Evolutionary conservation across 164 flowering plant genomes (phyloP), one percentile per base, ranked within the genome.

Genomic region (Sextonia rubra): DNA sequence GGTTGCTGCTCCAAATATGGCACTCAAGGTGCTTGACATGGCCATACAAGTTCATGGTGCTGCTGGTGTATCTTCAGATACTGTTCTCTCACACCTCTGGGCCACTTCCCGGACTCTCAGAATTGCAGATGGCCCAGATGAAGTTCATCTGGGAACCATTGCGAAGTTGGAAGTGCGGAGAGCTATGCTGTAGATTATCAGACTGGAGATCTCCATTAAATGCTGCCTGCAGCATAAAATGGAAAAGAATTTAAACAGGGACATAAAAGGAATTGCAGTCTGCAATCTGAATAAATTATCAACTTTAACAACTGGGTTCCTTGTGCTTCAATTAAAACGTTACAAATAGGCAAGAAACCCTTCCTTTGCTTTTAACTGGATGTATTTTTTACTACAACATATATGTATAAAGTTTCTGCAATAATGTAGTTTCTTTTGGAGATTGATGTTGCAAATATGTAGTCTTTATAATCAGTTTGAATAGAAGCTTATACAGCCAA

Each of bases 81-180:
- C 95, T 18, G 97, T 88, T 66, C 83, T 96, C 24, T 69, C 97
- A 2, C 97, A 93, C 82, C 95, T 93, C 8, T 93, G 97, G 97
- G 95, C 97, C 12, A 75, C 89, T 0, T 86, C 99, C 23, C 85
- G 98, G 72, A 91, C 99, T 3, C 78, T 93, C 70, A 85, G 98
- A 81, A 93, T 95, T 30, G 99, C 98, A n/a, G 99, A 95, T 79
- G 98, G 97, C 48, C 99, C 99, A 2, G 99, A 95, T 77, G 98
- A 95, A 80, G 98, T 95, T 27, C 99, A 95, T 74, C 76, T 93
- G 77, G 97, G 92, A 0, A 90, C 99, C 60, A 95, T 95, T 58
- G 99, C 91, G 60, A 93, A 90, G 85, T 49, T 90, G 58, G 99
- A 95, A 75, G 77, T 93, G 64, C 89, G 63, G 78, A 86, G 86